Conservation (phyloP, 202 grass and related monocot species). For the Digitaria exilis region DNA sequence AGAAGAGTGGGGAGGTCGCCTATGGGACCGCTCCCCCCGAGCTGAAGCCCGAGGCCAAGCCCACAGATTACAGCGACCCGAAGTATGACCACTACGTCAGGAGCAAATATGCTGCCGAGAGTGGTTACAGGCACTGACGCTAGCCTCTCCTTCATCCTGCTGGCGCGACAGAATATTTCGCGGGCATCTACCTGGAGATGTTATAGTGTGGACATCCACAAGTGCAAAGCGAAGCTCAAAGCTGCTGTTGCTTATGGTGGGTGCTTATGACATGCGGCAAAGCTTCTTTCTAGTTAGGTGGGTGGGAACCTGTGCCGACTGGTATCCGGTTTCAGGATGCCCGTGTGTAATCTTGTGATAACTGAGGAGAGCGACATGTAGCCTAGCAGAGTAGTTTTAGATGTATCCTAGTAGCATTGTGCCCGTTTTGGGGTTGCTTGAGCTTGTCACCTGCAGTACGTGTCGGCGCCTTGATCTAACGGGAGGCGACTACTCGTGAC, state of each 20-base stretch:
- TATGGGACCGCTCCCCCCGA: conserved; percentile 48
- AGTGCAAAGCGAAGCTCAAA: conserved; percentile 17
- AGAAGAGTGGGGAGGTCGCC: conserved; percentile 68
- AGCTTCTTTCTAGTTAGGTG: conserved; percentile 21
- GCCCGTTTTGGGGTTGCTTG: not conserved
- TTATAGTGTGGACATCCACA: not conserved
- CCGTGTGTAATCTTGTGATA: conserved; percentile 26
- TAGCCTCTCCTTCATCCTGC: not conserved
- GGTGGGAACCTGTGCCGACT: not conserved
- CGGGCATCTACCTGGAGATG: not conserved
- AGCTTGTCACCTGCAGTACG: not conserved
- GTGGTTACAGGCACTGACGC: conserved; percentile 72
- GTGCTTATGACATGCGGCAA: conserved; percentile 29
- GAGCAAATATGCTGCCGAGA: conserved; percentile 71
- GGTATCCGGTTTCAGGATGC: conserved; percentile 30
- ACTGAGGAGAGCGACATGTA: conserved; percentile 39
- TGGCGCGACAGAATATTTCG: not conserved
- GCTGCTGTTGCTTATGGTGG: conserved; percentile 27
- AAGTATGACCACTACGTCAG: conserved; percentile 86
- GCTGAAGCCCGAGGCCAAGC: conserved; percentile 56
- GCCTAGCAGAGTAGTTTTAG: conserved; percentile 7
- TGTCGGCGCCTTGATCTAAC: not conserved
- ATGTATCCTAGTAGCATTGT: no score
- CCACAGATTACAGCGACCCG: conserved; percentile 54
- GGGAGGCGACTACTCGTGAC: not conserved